Evolutionary conservation across 106 monocot genomes (phyloP), one percentile per base, ranked within the genome.

Genomic region (Iris macrosiphon): DNA sequence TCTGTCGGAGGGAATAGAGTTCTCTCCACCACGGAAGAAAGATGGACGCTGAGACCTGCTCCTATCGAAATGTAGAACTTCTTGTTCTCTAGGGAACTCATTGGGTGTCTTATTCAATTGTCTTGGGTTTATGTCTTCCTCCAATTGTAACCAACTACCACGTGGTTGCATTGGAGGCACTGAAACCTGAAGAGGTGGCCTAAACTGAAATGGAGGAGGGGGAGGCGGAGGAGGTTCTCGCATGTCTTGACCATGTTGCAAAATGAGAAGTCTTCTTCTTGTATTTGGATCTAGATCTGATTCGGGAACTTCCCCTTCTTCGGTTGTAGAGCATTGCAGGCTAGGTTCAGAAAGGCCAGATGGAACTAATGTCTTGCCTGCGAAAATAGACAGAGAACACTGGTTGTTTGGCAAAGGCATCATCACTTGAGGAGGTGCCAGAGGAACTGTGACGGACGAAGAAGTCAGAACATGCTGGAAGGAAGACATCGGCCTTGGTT

Each of bases 221-320:
- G 75, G 65, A 3, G 76, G 73, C 21, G 91, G 71, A 35, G 77
- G 57, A 41, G 77, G 58, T 26, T 87, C 91, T 67, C 91, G 77
- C 11, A 62, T 73, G 55, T 98, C 96, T 67, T 87, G 90, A 27
- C 96, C 96, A 68, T 98, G 96, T 57, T 98, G 96, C 66, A 91
- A 76, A 42, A 99, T 99, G 24, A 99, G 80, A 68, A 99, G 90
- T 24, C 98, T 78, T 75, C 98, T 83, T 45, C 98, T 75, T 58
- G 98, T 99, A 52, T 99, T 79, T 46, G 98, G 98, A 58, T 99
- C 91, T 52, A 99, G 53, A 58, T 99, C 98, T 33, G 91, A 91
- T 66, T 99, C 98, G 27, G 77, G 87, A 31, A 99, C 98, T 27
- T 99, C 98, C 62, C 98, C 91, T 70, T 99, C 98, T 75, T 96